Base-by-base conservation (phyloP, 1,284 basidiomycete species). In the Phylloporus gajari region DNA sequence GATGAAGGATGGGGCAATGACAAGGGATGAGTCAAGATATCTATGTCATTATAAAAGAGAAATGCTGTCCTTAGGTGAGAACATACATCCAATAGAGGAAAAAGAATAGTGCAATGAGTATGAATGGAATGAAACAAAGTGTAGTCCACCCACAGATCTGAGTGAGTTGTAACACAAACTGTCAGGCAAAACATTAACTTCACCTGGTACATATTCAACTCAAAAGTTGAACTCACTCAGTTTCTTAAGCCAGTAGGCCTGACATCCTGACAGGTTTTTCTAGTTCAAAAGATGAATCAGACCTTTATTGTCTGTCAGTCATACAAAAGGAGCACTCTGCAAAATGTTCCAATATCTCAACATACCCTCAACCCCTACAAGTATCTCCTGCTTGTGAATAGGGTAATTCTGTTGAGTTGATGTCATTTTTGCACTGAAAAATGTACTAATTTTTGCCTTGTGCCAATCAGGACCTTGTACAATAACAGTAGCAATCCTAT, bases 261-360 rank as follows among this genome's bases (percentile, higher is more conserved):
- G 84, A 2, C 79, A 70, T 0, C 79, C 76, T 0, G 82, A 82
- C 35, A 86, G 59, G 12, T 81, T 76, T 42, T 79, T 78, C 67
- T 87, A 85, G 0, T 74, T 71, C 7, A 79, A 46, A 0, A 87
- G 60, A 63, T 82, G 78, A 7, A 81, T 76, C 0, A 86, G 69
- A 0, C 80, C 79, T 30, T 84, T 83, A 46, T 87, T 84, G 68
- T 87, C 84, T 0, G 83, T 86, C 8, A 79, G 68, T 78, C 84
- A 83, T 0, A 51, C 68, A 48, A 87, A 86, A 0, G 68, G 56
- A 0, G 59, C 61, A 0, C 85, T 85, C 8, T 75, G 74, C 9
- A 79, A 38, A 17, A 79, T 68, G 5, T 79, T 74, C 0, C 75
- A 0, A 6, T 78, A 72, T 0, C 70, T 5, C 27, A 77, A 25